These are phyloP conservation scores for Quercus suber DNA, from an alignment of 306 rosid species.

Conservation along the genomic window DNA sequence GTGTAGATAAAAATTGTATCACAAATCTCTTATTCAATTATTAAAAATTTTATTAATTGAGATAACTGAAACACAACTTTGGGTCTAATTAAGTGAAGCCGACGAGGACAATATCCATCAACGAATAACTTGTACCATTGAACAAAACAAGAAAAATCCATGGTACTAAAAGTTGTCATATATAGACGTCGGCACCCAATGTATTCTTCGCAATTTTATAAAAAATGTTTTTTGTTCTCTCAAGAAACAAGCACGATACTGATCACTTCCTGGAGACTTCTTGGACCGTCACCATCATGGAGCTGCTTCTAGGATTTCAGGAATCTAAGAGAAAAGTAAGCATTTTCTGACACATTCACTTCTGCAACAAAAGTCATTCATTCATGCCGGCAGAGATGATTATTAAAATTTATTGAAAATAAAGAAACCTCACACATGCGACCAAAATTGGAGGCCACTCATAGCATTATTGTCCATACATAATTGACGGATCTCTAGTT, in stretches of 20 bases:
- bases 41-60: accelerated
- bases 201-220: background rate
- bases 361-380: background rate
- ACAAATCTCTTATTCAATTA: accelerated
- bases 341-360: conserved; percentile 15
- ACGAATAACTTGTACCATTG: too few relatives aligned
- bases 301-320: background rate
- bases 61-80: accelerated
- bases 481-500: background rate
- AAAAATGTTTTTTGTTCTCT: background rate
- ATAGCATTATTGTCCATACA: background rate
- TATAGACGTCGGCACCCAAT: too few relatives aligned
- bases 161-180: too few relatives aligned
- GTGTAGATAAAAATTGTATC: accelerated
- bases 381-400: background rate
- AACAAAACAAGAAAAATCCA: too few relatives aligned
- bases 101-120: too few relatives aligned
- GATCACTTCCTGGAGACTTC: background rate
- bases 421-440: background rate
- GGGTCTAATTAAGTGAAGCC: too few relatives aligned
- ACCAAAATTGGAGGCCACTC: background rate
- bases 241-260: background rate
- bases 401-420: background rate
- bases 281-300: background rate
- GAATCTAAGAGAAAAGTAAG: background rate